Conservation (phyloP, 495 filamentous ascomycete genomes). For the Aspergillus bridgeri region DNA sequence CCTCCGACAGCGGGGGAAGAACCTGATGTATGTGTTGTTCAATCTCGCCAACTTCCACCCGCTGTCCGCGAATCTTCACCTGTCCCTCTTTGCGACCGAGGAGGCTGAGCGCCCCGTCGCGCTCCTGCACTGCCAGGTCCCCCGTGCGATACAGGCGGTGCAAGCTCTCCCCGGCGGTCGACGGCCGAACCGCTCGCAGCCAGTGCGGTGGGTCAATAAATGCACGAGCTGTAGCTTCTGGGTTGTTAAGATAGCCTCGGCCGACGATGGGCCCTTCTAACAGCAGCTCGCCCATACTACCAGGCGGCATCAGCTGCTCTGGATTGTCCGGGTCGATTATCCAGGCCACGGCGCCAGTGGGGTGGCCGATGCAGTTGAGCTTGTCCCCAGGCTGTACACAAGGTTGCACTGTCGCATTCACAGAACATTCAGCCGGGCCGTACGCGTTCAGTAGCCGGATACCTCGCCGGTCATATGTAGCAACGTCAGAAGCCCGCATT, state of each 20-base stretch:
- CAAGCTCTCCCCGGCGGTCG: neutral
- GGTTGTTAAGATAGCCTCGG: slow-evolving; percentile 44
- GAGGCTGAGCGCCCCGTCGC: neutral
- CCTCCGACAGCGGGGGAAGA: neutral
- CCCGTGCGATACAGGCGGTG: slow-evolving; percentile 2
- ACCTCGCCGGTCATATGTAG: neutral
- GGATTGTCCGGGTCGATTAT: slow-evolving; percentile 27
- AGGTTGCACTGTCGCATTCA: neutral
- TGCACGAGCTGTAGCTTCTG: neutral
- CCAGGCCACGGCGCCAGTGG: slow-evolving; percentile 3
- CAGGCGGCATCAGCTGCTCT: slow-evolving; percentile 47
- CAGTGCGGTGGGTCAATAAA: neutral
- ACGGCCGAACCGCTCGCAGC: neutral
- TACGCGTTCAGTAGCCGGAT: slow-evolving; percentile 23
- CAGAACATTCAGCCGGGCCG: slow-evolving; percentile 18
- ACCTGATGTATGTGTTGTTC: neutral
- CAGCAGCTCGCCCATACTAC: slow-evolving; percentile 50
- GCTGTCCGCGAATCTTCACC: slow-evolving; percentile 10
- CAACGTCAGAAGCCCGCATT: neutral
- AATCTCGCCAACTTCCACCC: slow-evolving; percentile 8
- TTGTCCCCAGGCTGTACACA: neutral
- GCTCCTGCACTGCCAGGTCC: slow-evolving; percentile 1
- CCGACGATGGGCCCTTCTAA: slow-evolving; percentile 51
- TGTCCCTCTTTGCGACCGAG: slow-evolving; percentile 10
- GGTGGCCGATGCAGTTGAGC: slow-evolving; percentile 3